Evolutionary conservation across 345 rosid genomes (phyloP).

Genomic region (Eucalyptus sp.): DNA sequence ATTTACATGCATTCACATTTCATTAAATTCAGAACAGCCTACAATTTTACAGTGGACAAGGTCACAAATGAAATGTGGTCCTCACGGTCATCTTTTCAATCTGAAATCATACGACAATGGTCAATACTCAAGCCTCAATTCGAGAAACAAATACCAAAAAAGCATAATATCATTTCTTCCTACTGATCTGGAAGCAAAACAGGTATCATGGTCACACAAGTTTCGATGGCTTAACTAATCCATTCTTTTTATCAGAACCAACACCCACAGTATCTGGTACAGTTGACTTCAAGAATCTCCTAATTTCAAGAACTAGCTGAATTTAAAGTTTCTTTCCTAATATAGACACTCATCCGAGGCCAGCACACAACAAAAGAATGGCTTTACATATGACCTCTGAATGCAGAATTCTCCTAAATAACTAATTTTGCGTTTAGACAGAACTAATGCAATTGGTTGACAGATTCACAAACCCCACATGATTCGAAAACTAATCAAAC

Average conservation of each 20-base stretch:
- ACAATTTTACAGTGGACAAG: background rate
- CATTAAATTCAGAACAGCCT: background rate
- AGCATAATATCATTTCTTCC: background rate
- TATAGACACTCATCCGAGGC: background rate
- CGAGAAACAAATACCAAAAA: background rate
- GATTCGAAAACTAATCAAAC: background rate
- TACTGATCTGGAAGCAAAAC: background rate
- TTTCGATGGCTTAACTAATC: background rate
- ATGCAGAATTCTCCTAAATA: background rate
- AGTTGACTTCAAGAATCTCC: background rate
- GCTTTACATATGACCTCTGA: background rate
- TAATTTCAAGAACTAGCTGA: background rate
- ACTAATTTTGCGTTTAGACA: background rate
- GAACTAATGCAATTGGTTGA: background rate
- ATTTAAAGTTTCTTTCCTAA: background rate
- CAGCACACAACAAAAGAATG: background rate
- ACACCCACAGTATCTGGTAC: background rate
- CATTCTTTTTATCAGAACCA: background rate
- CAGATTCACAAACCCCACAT: background rate
- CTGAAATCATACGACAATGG: background rate
- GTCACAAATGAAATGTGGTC: background rate
- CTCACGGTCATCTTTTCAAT: background rate
- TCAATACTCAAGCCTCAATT: background rate
- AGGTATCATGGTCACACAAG: background rate
- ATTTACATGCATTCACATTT: background rate